Evolutionary conservation across 2,329 filamentous ascomycete genomes (phyloP), one percentile per base, ranked within the genome.

Genomic region (Daldinia sp.): DNA sequence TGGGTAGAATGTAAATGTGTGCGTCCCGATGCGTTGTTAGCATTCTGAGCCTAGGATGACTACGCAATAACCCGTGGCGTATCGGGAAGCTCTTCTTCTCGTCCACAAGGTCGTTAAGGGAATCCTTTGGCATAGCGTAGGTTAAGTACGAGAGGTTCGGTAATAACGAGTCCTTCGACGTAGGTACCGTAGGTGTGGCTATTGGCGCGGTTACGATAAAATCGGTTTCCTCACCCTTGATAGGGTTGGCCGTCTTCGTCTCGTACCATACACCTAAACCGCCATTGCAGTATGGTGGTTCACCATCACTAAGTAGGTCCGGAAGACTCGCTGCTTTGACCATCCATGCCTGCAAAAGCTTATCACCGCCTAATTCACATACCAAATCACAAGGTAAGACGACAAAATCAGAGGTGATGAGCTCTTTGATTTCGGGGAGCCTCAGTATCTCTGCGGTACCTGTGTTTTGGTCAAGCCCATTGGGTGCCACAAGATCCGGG

Each of bases 311-410:
- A 2, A 90, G 85, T 13, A 86, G 84, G 81, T 83, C 89, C 73
- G 81, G 87, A 79, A 95, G 84, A 41, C 90, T 92, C 15, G 89
- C 90, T 56, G 93, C 89, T 73, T 92, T 89, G 33, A 94, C 89
- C 91, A 98, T 94, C 94, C 96, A 99, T 67, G 94, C 89, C 79
- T 98, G 93, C 2, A 97, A 82, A 23, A 98, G 85, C 69, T 90
- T 89, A 74, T 94, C 92, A 12, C 94, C 94, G 2, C 92, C 90
- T 15, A 98, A 83, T 76, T 97, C 94, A 78, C 94, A 98, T 42
- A 99, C 90, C 6, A 99, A 84, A 78, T 99, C 96, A 80, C 96
- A 99, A 0, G 96, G 95, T 3, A 99, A 84, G 2, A 98, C 88
- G 28, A 98, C 83, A 76, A 99, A 98, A 80, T 99, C 93, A 12